These are phyloP conservation scores for Apiospora arundinis DNA, from an alignment of 2,329 filamentous ascomycete species.

Conservation along the genomic window DNA sequence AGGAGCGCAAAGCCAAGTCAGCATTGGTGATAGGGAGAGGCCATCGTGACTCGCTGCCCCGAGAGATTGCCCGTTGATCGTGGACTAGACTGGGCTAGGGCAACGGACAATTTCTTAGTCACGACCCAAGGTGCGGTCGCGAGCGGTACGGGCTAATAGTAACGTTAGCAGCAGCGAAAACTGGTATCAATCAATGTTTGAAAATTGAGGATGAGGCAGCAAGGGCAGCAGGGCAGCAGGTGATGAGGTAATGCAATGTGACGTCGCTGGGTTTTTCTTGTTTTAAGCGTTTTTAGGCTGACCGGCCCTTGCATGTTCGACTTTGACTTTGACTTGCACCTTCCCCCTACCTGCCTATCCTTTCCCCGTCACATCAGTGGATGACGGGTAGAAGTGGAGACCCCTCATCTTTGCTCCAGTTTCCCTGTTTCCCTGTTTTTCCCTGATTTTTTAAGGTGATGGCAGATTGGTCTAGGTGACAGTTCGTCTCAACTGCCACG, in stretches of 20 bases:
- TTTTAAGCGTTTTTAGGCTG: conserved; percentile 13
- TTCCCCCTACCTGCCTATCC: neutral
- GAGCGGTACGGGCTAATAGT: neutral
- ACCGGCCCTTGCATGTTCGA: neutral
- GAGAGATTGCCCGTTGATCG: neutral
- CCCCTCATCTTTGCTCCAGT: neutral
- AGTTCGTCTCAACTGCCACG: neutral
- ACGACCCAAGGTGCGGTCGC: conserved; percentile 4
- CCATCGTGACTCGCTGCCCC: neutral
- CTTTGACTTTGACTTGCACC: neutral
- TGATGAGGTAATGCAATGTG: conserved; percentile 13
- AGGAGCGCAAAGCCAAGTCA: too few relatives aligned
- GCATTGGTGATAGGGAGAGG: neutral
- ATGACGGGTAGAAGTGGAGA: conserved; percentile 12
- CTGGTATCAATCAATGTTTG: neutral
- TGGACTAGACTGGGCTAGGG: neutral
- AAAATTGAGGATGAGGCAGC: neutral
- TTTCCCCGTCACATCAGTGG: conserved; percentile 1
- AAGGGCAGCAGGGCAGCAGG: neutral
- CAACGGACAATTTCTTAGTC: conserved; percentile 4
- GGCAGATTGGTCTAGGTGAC: neutral
- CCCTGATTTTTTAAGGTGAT: too few relatives aligned
- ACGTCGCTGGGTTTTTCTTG: conserved; percentile 10
- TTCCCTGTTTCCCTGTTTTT: conserved; percentile 8
- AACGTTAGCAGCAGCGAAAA: too few relatives aligned